These are phyloP conservation scores for Botrytis sinoallii DNA, from an alignment of 2,329 filamentous ascomycete genomes.

Conservation along the genomic window DNA sequence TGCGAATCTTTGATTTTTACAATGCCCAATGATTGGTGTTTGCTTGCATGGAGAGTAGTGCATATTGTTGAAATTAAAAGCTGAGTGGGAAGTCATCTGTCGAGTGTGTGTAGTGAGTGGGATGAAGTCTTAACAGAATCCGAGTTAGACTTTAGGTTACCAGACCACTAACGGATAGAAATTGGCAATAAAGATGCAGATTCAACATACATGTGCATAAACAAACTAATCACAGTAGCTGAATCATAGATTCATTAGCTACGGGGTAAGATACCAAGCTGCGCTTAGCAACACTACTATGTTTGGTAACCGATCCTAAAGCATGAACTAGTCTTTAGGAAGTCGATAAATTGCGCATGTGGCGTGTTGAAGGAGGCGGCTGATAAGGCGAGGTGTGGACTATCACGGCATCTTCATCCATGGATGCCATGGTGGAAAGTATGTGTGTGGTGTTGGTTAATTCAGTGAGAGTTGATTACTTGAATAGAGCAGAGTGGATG, in stretches of 20 bases:
- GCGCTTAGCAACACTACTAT: not conserved
- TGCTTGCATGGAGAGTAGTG: not conserved
- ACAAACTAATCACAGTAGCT: not conserved
- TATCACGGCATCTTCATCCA: no score
- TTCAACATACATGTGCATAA: not conserved
- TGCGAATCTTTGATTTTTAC: not conserved
- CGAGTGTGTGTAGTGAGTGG: not conserved
- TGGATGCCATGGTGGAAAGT: not conserved
- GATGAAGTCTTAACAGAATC: not conserved
- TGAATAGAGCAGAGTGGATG: not conserved
- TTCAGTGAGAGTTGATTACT: not conserved
- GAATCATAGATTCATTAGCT: not conserved
- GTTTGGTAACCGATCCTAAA: not conserved
- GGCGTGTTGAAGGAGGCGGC: not conserved
- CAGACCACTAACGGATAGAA: not conserved
- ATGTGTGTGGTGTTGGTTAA: not conserved
- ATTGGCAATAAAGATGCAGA: not conserved
- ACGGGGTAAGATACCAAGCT: not conserved
- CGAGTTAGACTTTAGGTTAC: not conserved
- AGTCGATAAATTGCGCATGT: conserved; percentile 1
- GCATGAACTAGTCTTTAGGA: not conserved
- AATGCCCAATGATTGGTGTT: not conserved
- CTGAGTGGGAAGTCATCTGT: not conserved
- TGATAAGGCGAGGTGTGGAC: not conserved
- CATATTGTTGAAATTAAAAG: not conserved